Conservation (phyloP, 495 filamentous ascomycete species). For the Penicillium turbatum region DNA sequence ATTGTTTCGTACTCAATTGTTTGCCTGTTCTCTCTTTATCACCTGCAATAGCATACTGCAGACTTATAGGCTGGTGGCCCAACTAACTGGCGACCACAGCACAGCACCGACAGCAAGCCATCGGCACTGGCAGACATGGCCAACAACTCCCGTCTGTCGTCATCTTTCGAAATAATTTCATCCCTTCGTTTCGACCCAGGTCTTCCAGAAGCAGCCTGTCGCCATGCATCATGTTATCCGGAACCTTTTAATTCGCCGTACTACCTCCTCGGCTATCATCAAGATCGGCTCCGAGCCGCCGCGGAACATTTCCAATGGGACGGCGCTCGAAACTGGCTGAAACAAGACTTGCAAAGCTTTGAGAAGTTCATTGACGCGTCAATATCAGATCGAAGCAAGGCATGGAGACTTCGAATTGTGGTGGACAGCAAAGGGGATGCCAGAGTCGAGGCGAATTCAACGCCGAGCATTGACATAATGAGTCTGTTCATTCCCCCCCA, state of each 20-base stretch:
- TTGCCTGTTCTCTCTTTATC: background rate
- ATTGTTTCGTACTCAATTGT: background rate
- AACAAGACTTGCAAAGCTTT: conserved; percentile 27
- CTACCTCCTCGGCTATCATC: conserved; percentile 81
- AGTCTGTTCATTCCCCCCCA: conserved; percentile 51
- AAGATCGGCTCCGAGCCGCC: conserved; percentile 73
- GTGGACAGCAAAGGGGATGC: conserved; percentile 48
- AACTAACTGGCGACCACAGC: conserved; percentile 4
- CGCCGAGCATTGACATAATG: conserved; percentile 43
- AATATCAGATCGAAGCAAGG: conserved; percentile 33
- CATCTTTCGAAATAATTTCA: conserved; percentile 59
- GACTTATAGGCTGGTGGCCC: background rate
- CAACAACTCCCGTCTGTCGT: background rate
- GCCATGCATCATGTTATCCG: conserved; percentile 40
- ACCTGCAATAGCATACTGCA: background rate
- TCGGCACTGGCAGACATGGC: conserved; percentile 8
- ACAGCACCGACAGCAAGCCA: background rate
- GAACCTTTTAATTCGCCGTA: conserved; percentile 54
- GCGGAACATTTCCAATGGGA: conserved; percentile 65
- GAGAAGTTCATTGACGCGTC: conserved; percentile 28
- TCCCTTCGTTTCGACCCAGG: conserved; percentile 70
- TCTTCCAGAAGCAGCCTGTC: conserved; percentile 43
- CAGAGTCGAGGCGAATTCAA: conserved; percentile 45
- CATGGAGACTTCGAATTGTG: conserved; percentile 52
- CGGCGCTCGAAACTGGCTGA: conserved; percentile 28